phyloP scores from a whole-genome alignment of 352 stramenopile species.

The Globisporangium mamillatum region DNA sequence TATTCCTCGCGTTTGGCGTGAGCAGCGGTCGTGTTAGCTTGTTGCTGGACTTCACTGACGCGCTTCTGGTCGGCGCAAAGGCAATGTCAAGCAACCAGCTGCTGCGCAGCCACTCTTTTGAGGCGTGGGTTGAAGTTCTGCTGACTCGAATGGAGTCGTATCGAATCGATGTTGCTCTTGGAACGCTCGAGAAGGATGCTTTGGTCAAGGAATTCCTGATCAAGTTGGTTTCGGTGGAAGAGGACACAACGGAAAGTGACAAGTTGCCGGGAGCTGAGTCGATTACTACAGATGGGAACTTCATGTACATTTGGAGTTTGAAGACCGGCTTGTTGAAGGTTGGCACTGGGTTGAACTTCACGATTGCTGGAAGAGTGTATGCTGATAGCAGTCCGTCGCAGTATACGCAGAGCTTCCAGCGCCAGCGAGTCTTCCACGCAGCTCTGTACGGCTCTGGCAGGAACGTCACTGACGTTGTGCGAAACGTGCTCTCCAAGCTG shows the following conservation, averaged over 20 bases:
- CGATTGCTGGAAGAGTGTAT: slow-evolving; percentile 70
- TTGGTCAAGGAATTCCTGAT: slow-evolving; percentile 48
- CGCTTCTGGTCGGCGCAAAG: slow-evolving; percentile 14
- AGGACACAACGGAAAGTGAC: slow-evolving; percentile 13
- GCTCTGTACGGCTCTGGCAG: slow-evolving; percentile 41
- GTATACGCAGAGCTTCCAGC: slow-evolving; percentile 28
- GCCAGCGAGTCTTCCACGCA: slow-evolving; percentile 24
- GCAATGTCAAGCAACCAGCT: not conserved
- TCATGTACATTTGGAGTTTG: slow-evolving; percentile 57
- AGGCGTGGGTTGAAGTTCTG: slow-evolving; percentile 36
- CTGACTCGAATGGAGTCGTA: slow-evolving; percentile 50
- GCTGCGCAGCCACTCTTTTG: slow-evolving; percentile 31
- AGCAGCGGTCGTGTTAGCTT: slow-evolving; percentile 47
- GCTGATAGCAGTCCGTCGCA: slow-evolving; percentile 22
- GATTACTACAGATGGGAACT: slow-evolving; percentile 64
- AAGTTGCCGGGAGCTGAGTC: slow-evolving; percentile 19
- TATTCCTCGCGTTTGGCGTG: slow-evolving; percentile 56
- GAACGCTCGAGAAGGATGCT: slow-evolving; percentile 38
- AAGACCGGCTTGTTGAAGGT: slow-evolving; percentile 51
- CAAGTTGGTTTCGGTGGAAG: slow-evolving; percentile 33
- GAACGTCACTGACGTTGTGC: slow-evolving; percentile 34
- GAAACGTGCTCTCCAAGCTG: slow-evolving; percentile 13
- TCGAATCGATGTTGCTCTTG: slow-evolving; percentile 49
- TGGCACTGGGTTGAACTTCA: slow-evolving; percentile 70
- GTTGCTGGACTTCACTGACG: slow-evolving; percentile 51